Evolutionary conservation across 441 rosid species (phyloP).

Genomic region (Erodium chrysanthum): DNA sequence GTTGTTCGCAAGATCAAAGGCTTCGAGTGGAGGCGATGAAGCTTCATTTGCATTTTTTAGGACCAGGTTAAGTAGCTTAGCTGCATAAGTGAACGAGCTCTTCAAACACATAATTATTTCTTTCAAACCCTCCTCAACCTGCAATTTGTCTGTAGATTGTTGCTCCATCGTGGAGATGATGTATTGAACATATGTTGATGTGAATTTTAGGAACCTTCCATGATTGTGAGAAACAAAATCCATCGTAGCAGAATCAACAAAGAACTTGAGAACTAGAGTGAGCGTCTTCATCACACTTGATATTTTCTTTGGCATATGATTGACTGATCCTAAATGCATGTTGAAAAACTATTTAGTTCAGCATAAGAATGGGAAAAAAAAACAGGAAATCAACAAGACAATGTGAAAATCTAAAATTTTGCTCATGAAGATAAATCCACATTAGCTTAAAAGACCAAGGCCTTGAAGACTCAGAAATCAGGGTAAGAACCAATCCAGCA

Average conservation of each 20-base stretch:
- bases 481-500: not conserved
- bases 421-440: slow-evolving; percentile 3
- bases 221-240: slow-evolving; percentile 35
- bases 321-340: slow-evolving; percentile 31
- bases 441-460: not conserved
- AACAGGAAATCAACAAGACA: not conserved
- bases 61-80: slow-evolving; percentile 54
- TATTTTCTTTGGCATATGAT: slow-evolving; percentile 26
- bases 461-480: not conserved
- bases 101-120: slow-evolving; percentile 41
- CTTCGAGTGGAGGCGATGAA: slow-evolving; percentile 40
- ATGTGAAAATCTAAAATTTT: not conserved
- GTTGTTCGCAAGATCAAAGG: slow-evolving; percentile 46
- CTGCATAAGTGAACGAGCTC: slow-evolving; percentile 66
- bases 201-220: slow-evolving; percentile 42
- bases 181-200: slow-evolving; percentile 44
- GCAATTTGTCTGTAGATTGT: slow-evolving; percentile 29
- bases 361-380: slow-evolving; percentile 11
- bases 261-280: slow-evolving; percentile 57
- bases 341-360: slow-evolving; percentile 3
- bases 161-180: slow-evolving; percentile 30
- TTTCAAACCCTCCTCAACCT: slow-evolving; percentile 40
- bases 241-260: slow-evolving; percentile 51
- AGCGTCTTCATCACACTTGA: slow-evolving; percentile 46
- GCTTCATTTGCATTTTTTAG: slow-evolving; percentile 36